These are phyloP conservation scores for Sporothrix phasma DNA, from an alignment of 2,329 filamentous ascomycete genomes.

Conservation along the genomic window DNA sequence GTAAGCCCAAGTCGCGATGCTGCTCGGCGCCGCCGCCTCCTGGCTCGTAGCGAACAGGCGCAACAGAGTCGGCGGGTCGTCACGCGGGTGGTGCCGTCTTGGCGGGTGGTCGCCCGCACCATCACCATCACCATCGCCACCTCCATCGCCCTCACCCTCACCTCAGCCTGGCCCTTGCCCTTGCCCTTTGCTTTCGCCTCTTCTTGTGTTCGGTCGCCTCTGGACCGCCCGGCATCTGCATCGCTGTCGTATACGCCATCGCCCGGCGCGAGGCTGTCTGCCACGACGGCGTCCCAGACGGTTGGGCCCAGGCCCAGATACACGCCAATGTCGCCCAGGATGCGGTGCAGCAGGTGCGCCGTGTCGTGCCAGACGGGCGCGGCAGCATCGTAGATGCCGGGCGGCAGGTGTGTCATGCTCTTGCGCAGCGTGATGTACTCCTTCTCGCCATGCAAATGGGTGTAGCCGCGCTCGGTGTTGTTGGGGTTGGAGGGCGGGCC, in stretches of 20 bases:
- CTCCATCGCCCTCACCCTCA: too few relatives aligned
- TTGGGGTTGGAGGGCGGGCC: constrained; percentile 12
- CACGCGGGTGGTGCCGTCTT: not conserved
- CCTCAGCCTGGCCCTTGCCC: not conserved
- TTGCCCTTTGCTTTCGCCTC: not conserved
- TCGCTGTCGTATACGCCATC: not conserved
- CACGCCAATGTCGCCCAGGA: constrained; percentile 19
- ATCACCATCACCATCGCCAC: not conserved
- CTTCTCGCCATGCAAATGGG: constrained; percentile 17
- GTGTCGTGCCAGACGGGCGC: constrained; percentile 18
- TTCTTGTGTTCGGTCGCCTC: not conserved
- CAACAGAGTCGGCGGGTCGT: constrained; percentile 20
- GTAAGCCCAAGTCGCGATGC: constrained; percentile 20
- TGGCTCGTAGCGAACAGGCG: constrained; percentile 21
- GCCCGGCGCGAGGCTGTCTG: constrained; percentile 16
- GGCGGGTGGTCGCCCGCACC: not conserved
- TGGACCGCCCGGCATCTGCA: not conserved
- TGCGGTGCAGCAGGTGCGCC: constrained; percentile 19
- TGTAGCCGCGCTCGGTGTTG: constrained; percentile 19
- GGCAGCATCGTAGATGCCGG: not conserved
- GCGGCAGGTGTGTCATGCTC: constrained; percentile 17
- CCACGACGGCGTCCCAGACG: constrained; percentile 16
- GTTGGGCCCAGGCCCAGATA: constrained; percentile 14
- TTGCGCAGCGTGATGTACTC: constrained; percentile 20
- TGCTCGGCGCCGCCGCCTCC: constrained; percentile 19